Base-by-base conservation (phyloP, 2,329 filamentous ascomycete species). In the Mycosphaerella sp. region DNA sequence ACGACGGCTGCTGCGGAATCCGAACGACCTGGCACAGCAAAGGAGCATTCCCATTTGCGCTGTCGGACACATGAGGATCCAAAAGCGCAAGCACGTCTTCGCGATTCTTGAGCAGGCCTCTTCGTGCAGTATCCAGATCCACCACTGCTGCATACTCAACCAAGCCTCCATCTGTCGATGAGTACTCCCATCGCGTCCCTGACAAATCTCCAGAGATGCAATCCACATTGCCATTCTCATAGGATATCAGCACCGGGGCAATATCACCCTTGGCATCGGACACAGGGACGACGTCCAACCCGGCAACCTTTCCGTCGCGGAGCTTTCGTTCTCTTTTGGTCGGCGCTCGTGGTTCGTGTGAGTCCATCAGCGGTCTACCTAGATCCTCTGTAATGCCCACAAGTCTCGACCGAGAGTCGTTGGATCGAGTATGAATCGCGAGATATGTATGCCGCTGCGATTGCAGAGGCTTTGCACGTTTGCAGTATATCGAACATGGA, bases 401-500 rank as follows among this genome's bases (percentile, higher is more conserved):
- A 6, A 84, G 67, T 54, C 79, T 74, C 38, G 74, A 70, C 53
- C 77, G 76, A 4, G 75, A 72, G 44, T 71, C 71, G 8, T 70
- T 70, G 7, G 74, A 70, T 4, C 76, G 74, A 45, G 73, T 72
- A 42, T 70, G 72, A 3, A 78, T 68, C 4, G 77, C 76, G 48
- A 76, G 76, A 64, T 82, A 84, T 17, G 81, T 84, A 50, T 77
- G 77, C 62, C 82, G 75, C 53, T 74, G 76, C 1, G 76, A 71
- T 2, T 67, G 62, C 9, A 69, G 68, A 36, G 71, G 73, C 32
- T 72, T 73, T 31, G 69, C 64, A 43, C 73, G 66, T 65, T 78
- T 80, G 58, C 74, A 72, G 65, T 80, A 78, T 43, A 83, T 72
- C 23, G 81, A 84, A 64, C 75, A 81, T 49, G 82, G 81, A 34